Evolutionary conservation across 495 filamentous ascomycete genomes (phyloP), one percentile per base, ranked within the genome.

Genomic region (Annulohypoxylon nitens): DNA sequence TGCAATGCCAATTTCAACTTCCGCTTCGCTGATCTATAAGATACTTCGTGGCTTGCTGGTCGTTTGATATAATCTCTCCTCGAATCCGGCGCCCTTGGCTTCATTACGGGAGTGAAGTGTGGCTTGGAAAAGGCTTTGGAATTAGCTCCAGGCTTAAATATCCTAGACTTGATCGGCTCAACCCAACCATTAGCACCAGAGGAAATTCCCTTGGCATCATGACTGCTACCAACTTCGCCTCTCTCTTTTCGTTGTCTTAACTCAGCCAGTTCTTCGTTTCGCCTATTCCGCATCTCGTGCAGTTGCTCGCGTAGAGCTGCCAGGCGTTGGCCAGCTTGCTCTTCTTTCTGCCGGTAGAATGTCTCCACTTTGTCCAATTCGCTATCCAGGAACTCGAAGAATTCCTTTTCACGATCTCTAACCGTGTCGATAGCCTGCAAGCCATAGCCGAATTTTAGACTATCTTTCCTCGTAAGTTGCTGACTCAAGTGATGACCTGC

Each of bases 1-100:
- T 95, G 92, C 66, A 97, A 76, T 0, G 96, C 96, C 53, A 92
- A 79, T 77, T 97, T 98, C 59, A 99, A 87, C 80, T 97, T 97
- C 58, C 91, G 84, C 79, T 97, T 98, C 1, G 96, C 96, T 14
- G 89, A 86, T 41, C 92, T 87, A 79, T 97, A 97, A 0, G 94
- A 86, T 3, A 96, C 89, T 25, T 91, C 90, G 60, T 86, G 83
- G 64, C 73, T 82, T 43, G 68, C 85, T 60, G 86, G 84, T 30
- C 86, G 86, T n/a, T 88, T 87, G 39, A 88, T 83, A 63, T 92
- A 93, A 77, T 94, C 92, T 65, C 88, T 80, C 37, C 80, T 73
- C 8, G 78, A 76, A 30, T 90, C 84, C 69, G 77, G 66, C 64
- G 61, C 61, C 64, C 78, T 76, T 26, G 71, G 67, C 8, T 71